These are phyloP conservation scores for Xylariomycetidae sp. DNA, from an alignment of 2,329 filamentous ascomycete genomes.

Conservation along the genomic window DNA sequence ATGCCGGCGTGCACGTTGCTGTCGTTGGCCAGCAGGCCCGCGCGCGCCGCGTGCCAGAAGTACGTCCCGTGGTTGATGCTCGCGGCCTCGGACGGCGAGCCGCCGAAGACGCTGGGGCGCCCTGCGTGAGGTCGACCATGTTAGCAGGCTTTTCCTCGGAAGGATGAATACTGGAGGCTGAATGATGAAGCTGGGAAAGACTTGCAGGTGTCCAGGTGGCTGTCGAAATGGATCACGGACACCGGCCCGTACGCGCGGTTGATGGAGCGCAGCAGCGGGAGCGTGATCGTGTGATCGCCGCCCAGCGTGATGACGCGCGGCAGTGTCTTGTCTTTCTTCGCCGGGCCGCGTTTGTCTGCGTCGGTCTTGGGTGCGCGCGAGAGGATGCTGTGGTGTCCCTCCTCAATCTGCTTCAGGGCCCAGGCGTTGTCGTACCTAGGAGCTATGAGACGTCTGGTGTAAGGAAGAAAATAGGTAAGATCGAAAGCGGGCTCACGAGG, in stretches of 20 bases:
- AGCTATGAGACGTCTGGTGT: too few species aligned
- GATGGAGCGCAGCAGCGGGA: constrained; percentile 53
- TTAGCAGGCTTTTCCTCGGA: not conserved
- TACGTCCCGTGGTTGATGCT: constrained; percentile 84
- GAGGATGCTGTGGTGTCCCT: constrained; percentile 72
- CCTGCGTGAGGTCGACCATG: constrained; percentile 43
- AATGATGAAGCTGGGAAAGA: too few species aligned
- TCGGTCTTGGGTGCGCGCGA: constrained; percentile 65
- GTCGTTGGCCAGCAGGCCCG: constrained; percentile 74
- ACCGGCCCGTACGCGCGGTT: constrained; percentile 56
- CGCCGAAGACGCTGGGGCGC: constrained; percentile 83
- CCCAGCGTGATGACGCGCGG: constrained; percentile 75
- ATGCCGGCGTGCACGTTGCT: constrained; percentile 85
- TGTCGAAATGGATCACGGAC: constrained; percentile 58
- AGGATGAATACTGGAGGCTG: not conserved
- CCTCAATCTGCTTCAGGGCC: constrained; percentile 78
- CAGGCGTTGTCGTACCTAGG: constrained; percentile 72
- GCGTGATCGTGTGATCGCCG: constrained; percentile 57
- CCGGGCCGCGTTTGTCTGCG: constrained; percentile 59
- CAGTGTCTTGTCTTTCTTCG: constrained; percentile 67
- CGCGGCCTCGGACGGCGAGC: constrained; percentile 68
- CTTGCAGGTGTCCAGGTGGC: constrained; percentile 61
- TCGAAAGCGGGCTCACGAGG: constrained; percentile 64
- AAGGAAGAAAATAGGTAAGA: too few species aligned
- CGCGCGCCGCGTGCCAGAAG: constrained; percentile 75